Evolutionary conservation across 441 rosid genomes (phyloP), one percentile per base, ranked within the genome.

Genomic region (Macaranga tanarius): DNA sequence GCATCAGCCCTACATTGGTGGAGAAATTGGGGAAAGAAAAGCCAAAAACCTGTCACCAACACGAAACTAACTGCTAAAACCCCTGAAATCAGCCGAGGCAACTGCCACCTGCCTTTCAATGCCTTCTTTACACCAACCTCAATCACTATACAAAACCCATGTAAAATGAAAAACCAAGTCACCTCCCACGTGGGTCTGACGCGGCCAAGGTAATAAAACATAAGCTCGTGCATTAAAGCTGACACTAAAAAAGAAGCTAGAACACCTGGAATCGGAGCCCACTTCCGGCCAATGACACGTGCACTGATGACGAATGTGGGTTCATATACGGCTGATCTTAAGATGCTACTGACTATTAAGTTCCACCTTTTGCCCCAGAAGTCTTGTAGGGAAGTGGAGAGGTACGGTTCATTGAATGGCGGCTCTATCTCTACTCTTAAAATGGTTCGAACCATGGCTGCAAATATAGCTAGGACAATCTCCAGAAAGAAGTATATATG

Each of bases 351-450:
- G 47, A 90, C 97, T 82, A 81, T 77, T 26, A 89, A 85, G 79
- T 91, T 93, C 98, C 98, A 93, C 66, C 98, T 79, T 0, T 79
- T 85, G 44, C 96, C 86, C 97, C 98, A 93, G 34, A 91, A 93
- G 83, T 93, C 93, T 19, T 93, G 98, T 2, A 93, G 75, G 2
- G 97, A 91, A 44, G 97, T 86, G 61, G 92, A 65, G 13, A 88
- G 74, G 81, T 87, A 89, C 0, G 95, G 98, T 61, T 87, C 86
- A 31, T 91, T 75, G 77, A 85, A 91, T 63, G 78, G 92, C 9
- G 88, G 89, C 65, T 89, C 93, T 2, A 89, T 65, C 62, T 86
- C 90, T 5, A 78, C 48, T 2, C 87, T 82, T 0, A 82, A 20
- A 69, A 40, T 5, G 44, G 62, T 67, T 40, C 82, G 77, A 65